These are phyloP conservation scores for Vicia faba DNA, from an alignment of 306 rosid genomes.

Conservation along the genomic window DNA sequence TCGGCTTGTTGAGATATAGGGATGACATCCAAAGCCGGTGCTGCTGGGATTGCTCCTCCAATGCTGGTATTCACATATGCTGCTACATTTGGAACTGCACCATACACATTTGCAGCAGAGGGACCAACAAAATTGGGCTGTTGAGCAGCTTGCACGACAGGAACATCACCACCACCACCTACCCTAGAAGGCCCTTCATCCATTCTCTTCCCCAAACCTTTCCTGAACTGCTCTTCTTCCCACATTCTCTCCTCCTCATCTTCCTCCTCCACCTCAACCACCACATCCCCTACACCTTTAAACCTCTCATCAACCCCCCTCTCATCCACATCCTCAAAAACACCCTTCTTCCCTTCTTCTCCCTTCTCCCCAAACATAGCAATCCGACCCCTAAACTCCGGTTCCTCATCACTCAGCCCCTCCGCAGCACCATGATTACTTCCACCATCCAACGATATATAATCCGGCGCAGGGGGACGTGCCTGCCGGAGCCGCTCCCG, in stretches of 20 bases:
- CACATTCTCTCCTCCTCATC: conserved; percentile 90
- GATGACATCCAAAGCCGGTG: conserved; percentile 56
- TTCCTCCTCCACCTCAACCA: conserved; percentile 40
- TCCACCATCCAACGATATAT: conserved; percentile 80
- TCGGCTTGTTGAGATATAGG: conserved; percentile 76
- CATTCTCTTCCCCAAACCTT: conserved; percentile 92
- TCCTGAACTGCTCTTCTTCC: conserved; percentile 95
- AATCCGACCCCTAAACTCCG: conserved; percentile 73
- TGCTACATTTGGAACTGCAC: conserved; percentile 43
- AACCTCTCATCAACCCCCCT: conserved; percentile 46
- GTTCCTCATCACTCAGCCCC: conserved; percentile 91
- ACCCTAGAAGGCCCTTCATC: conserved; percentile 77
- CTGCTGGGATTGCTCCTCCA: conserved; percentile 56
- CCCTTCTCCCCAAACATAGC: conserved; percentile 79
- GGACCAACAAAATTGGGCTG: conserved; percentile 52
- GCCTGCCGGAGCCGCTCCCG: conserved; percentile 77
- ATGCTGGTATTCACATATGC: conserved; percentile 48
- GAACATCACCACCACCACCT: conserved; percentile 42
- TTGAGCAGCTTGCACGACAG: conserved; percentile 58
- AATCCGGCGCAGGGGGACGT: conserved; percentile 72
- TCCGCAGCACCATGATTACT: conserved; percentile 87
- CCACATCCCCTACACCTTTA: conserved; percentile 30
- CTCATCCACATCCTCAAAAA: conserved; percentile 83
- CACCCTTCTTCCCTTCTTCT: conserved; percentile 75
- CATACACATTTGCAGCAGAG: conserved; percentile 47